phyloP scores from a whole-genome alignment of 1,284 basidiomycete genomes.

The Somion occarium region DNA sequence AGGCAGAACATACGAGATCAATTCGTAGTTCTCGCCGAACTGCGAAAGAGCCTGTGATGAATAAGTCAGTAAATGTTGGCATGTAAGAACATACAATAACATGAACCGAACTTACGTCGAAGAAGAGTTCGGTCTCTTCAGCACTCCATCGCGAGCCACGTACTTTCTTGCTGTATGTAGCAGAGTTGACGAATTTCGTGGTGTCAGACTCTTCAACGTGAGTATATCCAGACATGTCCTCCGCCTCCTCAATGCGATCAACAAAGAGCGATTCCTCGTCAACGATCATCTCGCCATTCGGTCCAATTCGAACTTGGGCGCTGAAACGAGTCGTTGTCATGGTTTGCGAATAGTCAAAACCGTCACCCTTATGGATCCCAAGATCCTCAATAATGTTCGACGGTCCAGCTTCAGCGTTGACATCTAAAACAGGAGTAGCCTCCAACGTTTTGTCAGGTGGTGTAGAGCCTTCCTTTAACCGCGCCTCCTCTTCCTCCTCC shows the following conservation, averaged over 20 bases:
- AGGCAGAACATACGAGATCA: conserved; percentile 82
- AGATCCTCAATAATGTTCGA: conserved; percentile 4
- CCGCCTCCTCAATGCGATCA: conserved; percentile 58
- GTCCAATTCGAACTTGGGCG: conserved; percentile 76
- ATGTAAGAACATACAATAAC: not conserved
- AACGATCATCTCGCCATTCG: conserved; percentile 76
- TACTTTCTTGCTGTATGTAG: conserved; percentile 72
- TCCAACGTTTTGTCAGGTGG: conserved; percentile 11
- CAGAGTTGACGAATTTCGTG: conserved; percentile 83
- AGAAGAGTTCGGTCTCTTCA: conserved; percentile 85
- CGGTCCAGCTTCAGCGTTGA: conserved; percentile 3
- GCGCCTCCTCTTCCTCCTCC: conserved; percentile 38
- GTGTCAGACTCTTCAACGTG: conserved; percentile 81
- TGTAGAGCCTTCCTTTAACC: not conserved
- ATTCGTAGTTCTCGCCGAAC: conserved; percentile 90
- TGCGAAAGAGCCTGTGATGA: conserved; percentile 67
- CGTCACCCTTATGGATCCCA: conserved; percentile 28
- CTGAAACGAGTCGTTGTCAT: conserved; percentile 67
- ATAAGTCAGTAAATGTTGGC: too few relatives aligned
- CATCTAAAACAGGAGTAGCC: conserved; percentile 13
- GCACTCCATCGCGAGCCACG: conserved; percentile 79
- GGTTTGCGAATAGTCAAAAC: conserved; percentile 64
- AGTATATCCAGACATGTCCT: conserved; percentile 65
- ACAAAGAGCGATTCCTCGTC: conserved; percentile 79
- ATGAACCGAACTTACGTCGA: conserved; percentile 50